Base-by-base conservation (phyloP, 805 yeast species). In the Isabelozyma rhagii region DNA sequence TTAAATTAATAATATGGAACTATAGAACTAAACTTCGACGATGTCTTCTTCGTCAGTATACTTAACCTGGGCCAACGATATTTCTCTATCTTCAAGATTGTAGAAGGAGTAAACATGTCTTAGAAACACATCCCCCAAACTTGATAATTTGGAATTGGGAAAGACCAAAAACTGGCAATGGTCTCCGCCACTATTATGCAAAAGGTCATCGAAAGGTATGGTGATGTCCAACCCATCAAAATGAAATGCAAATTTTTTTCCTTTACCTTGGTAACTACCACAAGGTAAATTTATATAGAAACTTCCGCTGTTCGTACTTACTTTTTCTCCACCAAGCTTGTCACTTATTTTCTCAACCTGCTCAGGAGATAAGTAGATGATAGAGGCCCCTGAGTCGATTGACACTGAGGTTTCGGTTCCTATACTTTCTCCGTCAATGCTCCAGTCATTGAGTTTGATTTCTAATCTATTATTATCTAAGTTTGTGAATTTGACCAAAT, bases 311-410 rank as follows among this genome's bases (percentile, higher is more conserved):
- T 13, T 21, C 10, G 27, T 41, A 9, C 21, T 17, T 5, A 31
- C 36, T 13, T 31, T 31, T 3, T 9, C 36, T 5, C 50, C 58
- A 6, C 57, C 58, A 15, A 51, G 17, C 8, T 43, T 25, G 14
- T 50, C 46, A 15, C 49, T 58, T 39, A 60, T 29, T 25, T 28
- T 29, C 3, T 39, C 43, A 25, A 51, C 47, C 14, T 50, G 39
- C n/a, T 47, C 55, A 21, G 50, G 44, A 10, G 56, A 51, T 18
- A 60, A 55, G 45, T 58, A 59, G 21, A 57, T 56, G 38, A 53
- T 54, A 2, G 63, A 54, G 5, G 63, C 58, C 21, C 63, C 63
- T 3, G 64, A 57, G 39, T 59, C 63, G 8, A 60, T 54, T 8
- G 53, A 41, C 14, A 55, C 54, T 41, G 49, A 8, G 5, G 36